These are phyloP conservation scores for Rhynchosporium secalis DNA, from an alignment of 2,329 filamentous ascomycete genomes.

Conservation along the genomic window DNA sequence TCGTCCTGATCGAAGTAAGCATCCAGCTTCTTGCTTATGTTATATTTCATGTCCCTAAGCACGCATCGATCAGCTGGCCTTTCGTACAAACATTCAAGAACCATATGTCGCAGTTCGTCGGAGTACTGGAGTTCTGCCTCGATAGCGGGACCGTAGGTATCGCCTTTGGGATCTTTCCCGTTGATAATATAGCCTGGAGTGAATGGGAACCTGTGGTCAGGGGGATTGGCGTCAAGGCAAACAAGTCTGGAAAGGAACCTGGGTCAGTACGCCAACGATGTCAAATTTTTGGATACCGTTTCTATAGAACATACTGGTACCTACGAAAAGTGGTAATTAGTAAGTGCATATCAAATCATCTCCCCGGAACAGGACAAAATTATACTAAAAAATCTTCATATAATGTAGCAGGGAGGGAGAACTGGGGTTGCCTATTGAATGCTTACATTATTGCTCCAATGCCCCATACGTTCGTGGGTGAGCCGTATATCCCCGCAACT, in stretches of 20 bases:
- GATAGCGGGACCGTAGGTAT: constrained; percentile 6
- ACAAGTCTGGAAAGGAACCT: not conserved
- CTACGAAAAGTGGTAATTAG: no score
- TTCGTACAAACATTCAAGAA: constrained; percentile 13
- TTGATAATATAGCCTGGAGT: not conserved
- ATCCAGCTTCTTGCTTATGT: not conserved
- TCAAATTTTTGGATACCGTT: no score
- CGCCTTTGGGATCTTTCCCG: not conserved
- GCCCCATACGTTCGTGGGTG: constrained; percentile 9
- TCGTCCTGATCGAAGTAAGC: not conserved
- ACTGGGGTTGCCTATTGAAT: no score
- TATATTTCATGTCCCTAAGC: not conserved
- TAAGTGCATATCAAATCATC: no score
- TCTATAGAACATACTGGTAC: no score
- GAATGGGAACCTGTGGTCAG: not conserved
- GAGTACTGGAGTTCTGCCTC: not conserved
- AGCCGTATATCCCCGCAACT: constrained; percentile 5
- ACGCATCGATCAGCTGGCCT: constrained; percentile 4
- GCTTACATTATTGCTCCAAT: constrained; percentile 9
- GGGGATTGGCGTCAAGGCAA: not conserved
- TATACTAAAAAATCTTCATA: no score
- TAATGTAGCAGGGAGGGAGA: no score
- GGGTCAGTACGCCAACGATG: not conserved
- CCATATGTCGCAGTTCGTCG: not conserved
- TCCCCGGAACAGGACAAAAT: no score